Evolutionary conservation across 2,329 filamentous ascomycete species (phyloP).

Genomic region (Monosporascus sp.): DNA sequence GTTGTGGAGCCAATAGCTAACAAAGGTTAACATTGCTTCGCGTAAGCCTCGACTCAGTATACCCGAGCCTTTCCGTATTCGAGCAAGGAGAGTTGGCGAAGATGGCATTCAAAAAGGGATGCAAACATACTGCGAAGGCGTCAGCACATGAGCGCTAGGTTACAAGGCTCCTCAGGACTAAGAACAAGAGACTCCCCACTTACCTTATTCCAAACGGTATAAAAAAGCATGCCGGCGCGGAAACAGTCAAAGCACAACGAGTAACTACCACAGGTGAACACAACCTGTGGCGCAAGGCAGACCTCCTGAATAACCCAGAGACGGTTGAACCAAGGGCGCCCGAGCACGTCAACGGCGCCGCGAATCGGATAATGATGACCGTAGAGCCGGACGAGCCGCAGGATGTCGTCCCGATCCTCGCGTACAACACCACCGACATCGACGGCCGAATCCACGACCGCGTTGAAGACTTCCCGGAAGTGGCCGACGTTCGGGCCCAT

Average conservation of each 20-base stretch:
- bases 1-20: conserved; percentile 16
- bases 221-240: conserved; percentile 20
- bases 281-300: conserved; percentile 6
- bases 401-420: conserved; percentile 24
- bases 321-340: conserved; percentile 26
- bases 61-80: too few relatives aligned
- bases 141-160: not conserved
- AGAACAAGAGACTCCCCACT: not conserved
- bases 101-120: not conserved
- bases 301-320: conserved; percentile 33
- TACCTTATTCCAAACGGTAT: conserved; percentile 23
- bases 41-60: too few relatives aligned
- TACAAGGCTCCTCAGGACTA: not conserved
- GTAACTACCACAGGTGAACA: conserved; percentile 10
- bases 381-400: conserved; percentile 17
- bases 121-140: not conserved
- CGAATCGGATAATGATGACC: conserved; percentile 20
- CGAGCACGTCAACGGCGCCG: conserved; percentile 22
- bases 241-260: conserved; percentile 11
- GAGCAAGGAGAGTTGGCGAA: not conserved
- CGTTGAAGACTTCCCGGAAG: conserved; percentile 24
- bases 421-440: conserved; percentile 9
- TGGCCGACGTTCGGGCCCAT: conserved; percentile 17
- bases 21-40: not conserved
- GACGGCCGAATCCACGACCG: conserved; percentile 21